Evolutionary conservation across 1,139 yeast genomes (phyloP), one percentile per base, ranked within the genome.

Genomic region (Meyerozyma carpophila): DNA sequence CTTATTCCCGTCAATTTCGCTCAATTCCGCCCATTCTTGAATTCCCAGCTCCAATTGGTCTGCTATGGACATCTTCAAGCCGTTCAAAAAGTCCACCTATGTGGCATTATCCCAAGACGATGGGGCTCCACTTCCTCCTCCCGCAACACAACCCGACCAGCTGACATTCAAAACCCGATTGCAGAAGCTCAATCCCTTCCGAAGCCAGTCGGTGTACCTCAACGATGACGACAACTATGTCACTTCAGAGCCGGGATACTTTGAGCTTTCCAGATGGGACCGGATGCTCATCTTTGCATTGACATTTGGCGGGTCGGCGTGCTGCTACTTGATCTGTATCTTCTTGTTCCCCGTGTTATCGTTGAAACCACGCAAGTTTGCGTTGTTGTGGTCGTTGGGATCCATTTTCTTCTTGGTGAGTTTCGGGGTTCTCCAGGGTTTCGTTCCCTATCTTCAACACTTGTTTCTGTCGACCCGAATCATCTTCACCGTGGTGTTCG

Each of bases 341-440:
- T 66, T 79, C 47, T 61, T 81, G 42, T 76, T 81, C 59, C 85
- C 86, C 1, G 65, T 81, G 10, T 62, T 81, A 40, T 63, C 79
- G 2, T 59, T 79, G 38, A 78, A 75, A 54, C 85, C 85, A 0
- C 61, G 77, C 40, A 81, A 81, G 55, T 80, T 81, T 59, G 82
- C 84, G 16, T 53, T 79, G 16, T 62, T 81, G 41, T 81, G 85
- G 83, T 75, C 84, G 0, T 56, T 81, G 39, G 86, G 87, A 0
- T 77, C 83, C 7, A 66, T 79, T 1, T 66, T 80, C 50, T 81
- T 81, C 60, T 56, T 81, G 45, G 66, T 73, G 6, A 74, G 84
- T 47, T 81, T 81, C 55, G 82, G 81, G 3, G 75, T 80, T 0
- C 58, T 80, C 41, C 83, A 79, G 54, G 85, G 85, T 0, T 66